Conservation (phyloP, 1,284 basidiomycete species). For the Ustilago nuda region DNA sequence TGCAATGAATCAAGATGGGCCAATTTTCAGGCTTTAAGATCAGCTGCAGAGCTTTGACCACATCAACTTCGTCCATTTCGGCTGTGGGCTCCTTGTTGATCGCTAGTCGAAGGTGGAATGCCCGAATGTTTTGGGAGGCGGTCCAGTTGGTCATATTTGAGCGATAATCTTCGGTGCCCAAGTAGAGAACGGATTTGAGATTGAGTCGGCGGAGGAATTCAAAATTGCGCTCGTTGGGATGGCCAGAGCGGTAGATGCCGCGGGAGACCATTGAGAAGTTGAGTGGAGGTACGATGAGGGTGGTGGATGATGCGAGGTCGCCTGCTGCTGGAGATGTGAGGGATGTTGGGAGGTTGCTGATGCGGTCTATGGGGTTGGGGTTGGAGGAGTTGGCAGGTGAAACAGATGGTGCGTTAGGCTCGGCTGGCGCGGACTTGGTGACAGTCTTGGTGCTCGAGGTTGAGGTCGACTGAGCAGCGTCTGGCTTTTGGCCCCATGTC, state of each 20-base stretch:
- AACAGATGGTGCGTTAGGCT: neutral
- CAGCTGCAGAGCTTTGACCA: constrained; percentile 51
- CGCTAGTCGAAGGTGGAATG: constrained; percentile 61
- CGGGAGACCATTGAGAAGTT: constrained; percentile 67
- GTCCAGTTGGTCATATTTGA: constrained; percentile 57
- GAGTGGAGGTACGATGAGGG: constrained; percentile 64
- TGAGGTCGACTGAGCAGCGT: neutral
- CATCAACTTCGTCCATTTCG: constrained; percentile 64
- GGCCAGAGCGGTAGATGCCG: constrained; percentile 66
- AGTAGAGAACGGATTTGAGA: constrained; percentile 62
- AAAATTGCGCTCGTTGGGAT: constrained; percentile 68
- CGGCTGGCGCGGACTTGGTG: neutral
- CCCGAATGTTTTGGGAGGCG: constrained; percentile 38
- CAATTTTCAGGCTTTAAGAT: constrained; percentile 58
- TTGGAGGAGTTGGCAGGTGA: constrained; percentile 1
- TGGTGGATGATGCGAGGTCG: constrained; percentile 14
- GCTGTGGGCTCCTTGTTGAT: constrained; percentile 68
- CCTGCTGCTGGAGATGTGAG: constrained; percentile 1
- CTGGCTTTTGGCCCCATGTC: neutral
- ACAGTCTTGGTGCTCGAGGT: neutral
- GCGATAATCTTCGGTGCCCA: constrained; percentile 66
- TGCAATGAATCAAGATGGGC: constrained; percentile 67
- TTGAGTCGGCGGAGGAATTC: constrained; percentile 61
- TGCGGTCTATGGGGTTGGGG: neutral
- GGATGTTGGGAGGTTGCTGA: neutral